Conservation (phyloP, 345 rosid species). For the Salix arbutifolia region DNA sequence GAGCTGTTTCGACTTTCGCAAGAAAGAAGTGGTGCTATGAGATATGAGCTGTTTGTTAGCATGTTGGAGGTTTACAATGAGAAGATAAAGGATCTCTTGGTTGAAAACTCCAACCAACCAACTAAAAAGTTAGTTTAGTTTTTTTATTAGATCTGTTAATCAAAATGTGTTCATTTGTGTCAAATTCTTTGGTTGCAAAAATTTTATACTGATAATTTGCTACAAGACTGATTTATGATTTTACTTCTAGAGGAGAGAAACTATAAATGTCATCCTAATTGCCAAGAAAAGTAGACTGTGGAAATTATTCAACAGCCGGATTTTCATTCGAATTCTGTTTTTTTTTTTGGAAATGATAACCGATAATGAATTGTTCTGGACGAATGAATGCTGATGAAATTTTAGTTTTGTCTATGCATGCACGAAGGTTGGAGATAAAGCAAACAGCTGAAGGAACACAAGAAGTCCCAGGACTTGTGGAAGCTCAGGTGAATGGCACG, state of each 20-base stretch:
- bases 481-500: conserved; percentile 65
- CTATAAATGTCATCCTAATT: not conserved
- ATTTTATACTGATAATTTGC: not conserved
- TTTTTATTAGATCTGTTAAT: not conserved
- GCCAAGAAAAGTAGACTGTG: not conserved
- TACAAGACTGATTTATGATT: not conserved
- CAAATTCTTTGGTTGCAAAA: not conserved
- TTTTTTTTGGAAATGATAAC: not conserved
- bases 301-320: not conserved
- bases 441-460: conserved; percentile 94
- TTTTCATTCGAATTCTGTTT: not conserved
- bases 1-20: conserved; percentile 67
- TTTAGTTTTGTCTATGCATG: not conserved
- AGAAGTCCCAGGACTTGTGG: conserved; percentile 93
- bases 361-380: not conserved
- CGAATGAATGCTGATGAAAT: not conserved
- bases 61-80: conserved; percentile 97
- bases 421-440: conserved; percentile 84
- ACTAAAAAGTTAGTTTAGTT: conserved; percentile 58
- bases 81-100: conserved; percentile 84
- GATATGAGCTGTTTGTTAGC: conserved; percentile 76
- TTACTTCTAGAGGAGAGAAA: not conserved
- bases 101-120: conserved; percentile 65
- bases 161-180: not conserved
- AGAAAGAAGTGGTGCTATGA: conserved; percentile 51